phyloP scores from a whole-genome alignment of 495 filamentous ascomycete species.

The Podospora didyma region DNA sequence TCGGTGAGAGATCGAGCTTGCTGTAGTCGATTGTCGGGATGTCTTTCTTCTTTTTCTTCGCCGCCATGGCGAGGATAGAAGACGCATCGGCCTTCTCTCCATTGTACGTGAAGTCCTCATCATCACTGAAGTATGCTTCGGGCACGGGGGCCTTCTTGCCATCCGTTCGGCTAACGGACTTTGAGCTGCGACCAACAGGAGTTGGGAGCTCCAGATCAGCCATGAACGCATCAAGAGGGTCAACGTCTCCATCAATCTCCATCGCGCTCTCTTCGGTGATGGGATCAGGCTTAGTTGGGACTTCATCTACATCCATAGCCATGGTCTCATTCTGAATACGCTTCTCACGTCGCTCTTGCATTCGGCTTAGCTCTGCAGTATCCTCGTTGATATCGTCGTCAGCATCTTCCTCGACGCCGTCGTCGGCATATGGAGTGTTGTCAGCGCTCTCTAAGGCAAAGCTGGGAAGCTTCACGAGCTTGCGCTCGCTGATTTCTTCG shows the following conservation, averaged over 20 bases:
- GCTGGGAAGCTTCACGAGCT: constrained; percentile 81
- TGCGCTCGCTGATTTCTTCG: constrained; percentile 79
- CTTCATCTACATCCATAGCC: constrained; percentile 47
- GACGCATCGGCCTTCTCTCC: constrained; percentile 74
- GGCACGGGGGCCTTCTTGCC: constrained; percentile 56
- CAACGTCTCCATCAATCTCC: constrained; percentile 71
- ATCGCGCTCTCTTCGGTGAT: constrained; percentile 36
- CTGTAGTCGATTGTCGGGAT: constrained; percentile 79
- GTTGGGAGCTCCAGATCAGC: constrained; percentile 54
- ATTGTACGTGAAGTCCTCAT: constrained; percentile 72
- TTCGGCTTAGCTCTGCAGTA: constrained; percentile 76
- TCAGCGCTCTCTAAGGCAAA: constrained; percentile 62
- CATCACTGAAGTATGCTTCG: constrained; percentile 81
- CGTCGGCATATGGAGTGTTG: constrained; percentile 54
- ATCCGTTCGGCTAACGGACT: constrained; percentile 36
- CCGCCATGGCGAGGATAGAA: constrained; percentile 75
- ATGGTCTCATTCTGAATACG: constrained; percentile 47
- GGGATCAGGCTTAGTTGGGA: constrained; percentile 20
- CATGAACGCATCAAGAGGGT: constrained; percentile 97
- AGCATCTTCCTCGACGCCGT: constrained; percentile 56
- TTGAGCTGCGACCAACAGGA: constrained; percentile 26
- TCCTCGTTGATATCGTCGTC: constrained; percentile 68
- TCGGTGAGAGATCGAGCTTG: constrained; percentile 78
- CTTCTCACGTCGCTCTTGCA: constrained; percentile 48
- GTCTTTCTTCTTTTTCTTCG: constrained; percentile 96